These are phyloP conservation scores for Flaveria sonorensis DNA, from an alignment of 129 eudicot genomes.

Conservation along the genomic window DNA sequence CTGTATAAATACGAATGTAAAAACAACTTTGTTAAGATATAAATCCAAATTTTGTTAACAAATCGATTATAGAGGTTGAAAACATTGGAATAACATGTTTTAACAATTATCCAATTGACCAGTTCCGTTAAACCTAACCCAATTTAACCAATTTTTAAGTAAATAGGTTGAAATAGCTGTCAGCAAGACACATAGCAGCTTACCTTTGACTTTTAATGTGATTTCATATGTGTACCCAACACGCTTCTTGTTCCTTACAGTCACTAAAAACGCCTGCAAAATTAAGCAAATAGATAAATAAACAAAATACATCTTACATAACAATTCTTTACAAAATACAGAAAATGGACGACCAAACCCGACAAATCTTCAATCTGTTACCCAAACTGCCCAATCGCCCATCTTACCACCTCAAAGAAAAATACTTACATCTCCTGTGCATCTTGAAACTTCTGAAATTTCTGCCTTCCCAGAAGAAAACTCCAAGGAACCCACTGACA, in stretches of 20 bases:
- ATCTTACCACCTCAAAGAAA: conserved; percentile 1
- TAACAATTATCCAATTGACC: background rate
- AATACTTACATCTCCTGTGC: conserved; percentile 87
- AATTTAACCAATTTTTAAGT: background rate
- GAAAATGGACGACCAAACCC: background rate
- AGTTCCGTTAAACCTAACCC: background rate
- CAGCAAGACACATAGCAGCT: conserved; percentile 11
- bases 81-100: background rate
- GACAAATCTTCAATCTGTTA: background rate
- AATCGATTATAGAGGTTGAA: background rate
- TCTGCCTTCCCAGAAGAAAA: conserved; percentile 86
- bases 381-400: background rate
- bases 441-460: conserved; percentile 76
- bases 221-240: conserved; percentile 93
- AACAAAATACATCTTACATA: background rate
- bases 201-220: conserved; percentile 78
- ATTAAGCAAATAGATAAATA: background rate
- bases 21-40: background rate
- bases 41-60: background rate
- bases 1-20: background rate
- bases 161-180: background rate
- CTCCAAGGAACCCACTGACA: conserved; percentile 65
- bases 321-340: background rate
- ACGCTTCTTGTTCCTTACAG: conserved; percentile 90
- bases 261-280: conserved; percentile 85